These are phyloP conservation scores for Trichoderma sp. DNA, from an alignment of 2,329 filamentous ascomycete genomes.

Conservation along the genomic window DNA sequence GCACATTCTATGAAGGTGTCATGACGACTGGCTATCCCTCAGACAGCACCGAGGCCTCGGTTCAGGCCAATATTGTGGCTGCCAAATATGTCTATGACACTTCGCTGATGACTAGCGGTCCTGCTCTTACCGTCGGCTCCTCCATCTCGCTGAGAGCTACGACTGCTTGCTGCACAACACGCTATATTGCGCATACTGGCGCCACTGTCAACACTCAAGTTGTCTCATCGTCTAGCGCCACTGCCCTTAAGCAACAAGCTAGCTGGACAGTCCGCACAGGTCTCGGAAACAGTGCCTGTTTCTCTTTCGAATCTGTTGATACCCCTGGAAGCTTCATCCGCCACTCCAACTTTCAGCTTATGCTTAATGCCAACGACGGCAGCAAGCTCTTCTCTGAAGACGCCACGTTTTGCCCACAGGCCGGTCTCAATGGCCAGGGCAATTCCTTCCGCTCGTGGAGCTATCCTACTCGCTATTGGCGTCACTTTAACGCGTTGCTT, in stretches of 20 bases:
- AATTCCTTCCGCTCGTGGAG: neutral
- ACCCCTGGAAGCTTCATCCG: conserved; percentile 3
- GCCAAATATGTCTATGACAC: neutral
- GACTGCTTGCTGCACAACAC: conserved; percentile 1
- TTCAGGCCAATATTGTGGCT: conserved; percentile 8
- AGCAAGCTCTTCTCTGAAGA: conserved; percentile 3
- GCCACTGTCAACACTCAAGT: conserved; percentile 7
- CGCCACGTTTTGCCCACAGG: conserved; percentile 3
- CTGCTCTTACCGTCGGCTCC: neutral
- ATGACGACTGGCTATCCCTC: conserved; percentile 8
- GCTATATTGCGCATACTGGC: conserved; percentile 9
- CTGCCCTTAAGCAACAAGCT: conserved; percentile 8
- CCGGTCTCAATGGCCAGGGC: conserved; percentile 3
- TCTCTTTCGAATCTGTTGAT: conserved; percentile 3
- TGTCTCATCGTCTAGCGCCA: conserved; percentile 6
- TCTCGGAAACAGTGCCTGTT: conserved; percentile 5
- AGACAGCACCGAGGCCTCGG: neutral
- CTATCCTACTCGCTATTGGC: neutral
- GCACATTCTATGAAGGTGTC: conserved; percentile 10
- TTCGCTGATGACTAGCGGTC: neutral
- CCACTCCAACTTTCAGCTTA: neutral
- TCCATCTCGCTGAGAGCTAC: neutral
- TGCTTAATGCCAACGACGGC: neutral
- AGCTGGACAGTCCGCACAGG: conserved; percentile 6
- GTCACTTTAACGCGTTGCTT: neutral